Evolutionary conservation across 2,329 filamentous ascomycete genomes (phyloP), one percentile per base, ranked within the genome.

Genomic region (Aureobasidium sp.): DNA sequence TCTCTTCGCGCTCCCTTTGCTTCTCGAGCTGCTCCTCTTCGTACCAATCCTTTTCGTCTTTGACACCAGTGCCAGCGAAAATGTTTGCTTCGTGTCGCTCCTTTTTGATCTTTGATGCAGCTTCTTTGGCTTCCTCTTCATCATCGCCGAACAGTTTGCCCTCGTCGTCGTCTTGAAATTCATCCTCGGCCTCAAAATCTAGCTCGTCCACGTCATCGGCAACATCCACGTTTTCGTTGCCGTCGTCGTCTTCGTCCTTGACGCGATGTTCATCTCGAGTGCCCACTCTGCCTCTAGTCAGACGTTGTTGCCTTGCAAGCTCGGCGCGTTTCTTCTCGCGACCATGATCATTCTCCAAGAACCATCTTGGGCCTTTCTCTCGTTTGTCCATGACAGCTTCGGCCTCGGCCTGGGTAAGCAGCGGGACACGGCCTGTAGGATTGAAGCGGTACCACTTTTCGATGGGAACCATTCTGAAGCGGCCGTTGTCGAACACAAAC

Each of bases 361-460:
- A 85, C 89, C 92, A 97, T 59, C 89, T 84, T 22, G 89, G 87
- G 51, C 88, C 84, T 63, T 87, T 87, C 52, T 86, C 82, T 73
- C 91, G 91, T 73, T 89, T 88, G 63, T 83, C 86, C 87, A 96
- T 91, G 62, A 87, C 81, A 61, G 87, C 87, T 72, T 97, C 92
- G 0, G 90, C 90, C 71, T 96, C 87, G 65, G 96, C 92, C 12
- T 92, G 86, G 0, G 85, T 87, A 73, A 92, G 84, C 12, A 87
- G 84, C 61, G 90, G 89, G 66, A 76, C 71, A 72, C 70, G 68
- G 57, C 69, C 69, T 1, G 93, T 93, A 47, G 87, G 82, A 4
- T 84, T 87, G 72, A 96, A 95, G 62, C 86, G 89, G 77, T 99
- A 99, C 87, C 90, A 97, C 71, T 97, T 96, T 75, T 99, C 93